Percentiles rank a stretch among this genome's conserved stretches.
phyloP scores from a whole-genome alignment of 2,329 filamentous ascomycete species.

The Colletotrichum tanaceti region DNA sequence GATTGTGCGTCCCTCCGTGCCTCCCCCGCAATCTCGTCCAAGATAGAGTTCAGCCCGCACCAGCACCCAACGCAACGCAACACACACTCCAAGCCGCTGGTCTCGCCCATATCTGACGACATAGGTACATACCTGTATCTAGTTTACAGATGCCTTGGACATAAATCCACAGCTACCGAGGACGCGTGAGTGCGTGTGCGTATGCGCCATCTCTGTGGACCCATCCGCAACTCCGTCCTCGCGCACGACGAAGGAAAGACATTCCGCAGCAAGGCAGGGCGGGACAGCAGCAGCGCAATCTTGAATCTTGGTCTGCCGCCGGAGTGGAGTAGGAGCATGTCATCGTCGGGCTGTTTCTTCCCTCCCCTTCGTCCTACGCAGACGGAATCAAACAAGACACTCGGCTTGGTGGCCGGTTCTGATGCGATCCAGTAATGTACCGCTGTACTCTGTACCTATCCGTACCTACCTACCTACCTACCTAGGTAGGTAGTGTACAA shows the following conservation, averaged over 20 bases:
- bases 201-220: not conserved
- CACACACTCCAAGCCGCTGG: constrained; percentile 18
- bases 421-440: constrained; percentile 35
- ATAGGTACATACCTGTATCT: not conserved
- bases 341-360: constrained; percentile 28
- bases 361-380: constrained; percentile 15
- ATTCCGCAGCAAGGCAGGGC: constrained; percentile 15
- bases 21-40: constrained; percentile 34
- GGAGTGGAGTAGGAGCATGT: constrained; percentile 36
- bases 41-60: constrained; percentile 39
- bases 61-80: constrained; percentile 3
- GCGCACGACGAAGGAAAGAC: not conserved
- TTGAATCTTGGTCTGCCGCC: not conserved
- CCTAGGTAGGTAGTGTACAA: no score
- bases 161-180: constrained; percentile 10
- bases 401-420: constrained; percentile 18
- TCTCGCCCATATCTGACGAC: constrained; percentile 29
- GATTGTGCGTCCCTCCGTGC: constrained; percentile 9
- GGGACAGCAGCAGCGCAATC: not conserved
- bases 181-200: not conserved
- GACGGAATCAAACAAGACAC: constrained; percentile 29
- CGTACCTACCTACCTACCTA: no score
- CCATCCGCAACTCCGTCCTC: not conserved
- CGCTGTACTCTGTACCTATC: no score
- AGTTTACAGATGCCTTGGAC: not conserved